Evolutionary conservation across 768 basidiomycete genomes (phyloP).

Genomic region (Coprinellus micaceus): DNA sequence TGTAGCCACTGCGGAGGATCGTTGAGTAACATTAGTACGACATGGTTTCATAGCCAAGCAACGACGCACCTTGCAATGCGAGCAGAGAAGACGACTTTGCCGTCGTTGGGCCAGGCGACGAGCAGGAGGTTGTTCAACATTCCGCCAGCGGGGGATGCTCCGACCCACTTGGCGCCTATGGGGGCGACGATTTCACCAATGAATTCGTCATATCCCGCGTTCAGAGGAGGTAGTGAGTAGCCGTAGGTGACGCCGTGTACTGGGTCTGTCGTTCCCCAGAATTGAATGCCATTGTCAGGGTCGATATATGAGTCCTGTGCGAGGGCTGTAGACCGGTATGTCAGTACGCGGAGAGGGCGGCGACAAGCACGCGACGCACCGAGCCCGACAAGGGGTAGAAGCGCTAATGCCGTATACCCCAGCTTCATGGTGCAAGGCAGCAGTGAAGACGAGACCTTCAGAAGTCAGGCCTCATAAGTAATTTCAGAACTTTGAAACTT

Average conservation of each 20-base stretch:
- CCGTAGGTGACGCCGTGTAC: conserved; percentile 44
- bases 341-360: too few relatives aligned
- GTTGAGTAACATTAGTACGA: neutral
- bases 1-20: conserved; percentile 39
- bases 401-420: conserved; percentile 27
- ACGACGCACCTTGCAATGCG: conserved; percentile 50
- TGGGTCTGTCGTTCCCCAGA: conserved; percentile 42
- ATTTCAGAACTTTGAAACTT: neutral
- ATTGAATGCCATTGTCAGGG: conserved; percentile 53
- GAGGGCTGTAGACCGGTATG: neutral
- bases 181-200: conserved; percentile 63
- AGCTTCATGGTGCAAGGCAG: conserved; percentile 27
- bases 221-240: conserved; percentile 49
- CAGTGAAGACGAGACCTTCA: conserved; percentile 5
- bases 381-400: conserved; percentile 38
- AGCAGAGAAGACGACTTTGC: conserved; percentile 48
- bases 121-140: conserved; percentile 56
- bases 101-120: conserved; percentile 59
- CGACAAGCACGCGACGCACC: conserved; percentile 26
- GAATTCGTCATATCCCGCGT: conserved; percentile 45
- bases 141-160: conserved; percentile 48
- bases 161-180: conserved; percentile 51
- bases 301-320: conserved; percentile 36
- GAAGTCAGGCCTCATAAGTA: conserved; percentile 7
- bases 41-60: neutral